phyloP scores from a whole-genome alignment of 257 asterid species.

The Petunia axillaris region DNA sequence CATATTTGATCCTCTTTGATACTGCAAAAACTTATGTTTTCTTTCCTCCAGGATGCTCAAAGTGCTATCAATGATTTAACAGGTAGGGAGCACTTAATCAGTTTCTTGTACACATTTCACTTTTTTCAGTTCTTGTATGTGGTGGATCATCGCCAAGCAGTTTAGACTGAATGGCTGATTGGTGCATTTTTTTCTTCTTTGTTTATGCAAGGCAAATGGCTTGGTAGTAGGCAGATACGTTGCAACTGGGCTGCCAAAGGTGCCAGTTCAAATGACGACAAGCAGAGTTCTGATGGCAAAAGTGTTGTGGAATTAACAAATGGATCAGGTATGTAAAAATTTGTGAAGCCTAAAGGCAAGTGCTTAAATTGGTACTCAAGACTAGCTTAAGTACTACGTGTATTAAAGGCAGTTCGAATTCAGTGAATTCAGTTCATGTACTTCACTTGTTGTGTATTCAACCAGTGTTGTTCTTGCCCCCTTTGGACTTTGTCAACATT shows the following conservation, averaged over 20 bases:
- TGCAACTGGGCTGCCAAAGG: slow-evolving; percentile 98
- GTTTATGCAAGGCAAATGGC: slow-evolving; percentile 75
- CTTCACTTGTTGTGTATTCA: background rate
- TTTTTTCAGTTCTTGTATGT: slow-evolving; percentile 8
- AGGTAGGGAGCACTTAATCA: slow-evolving; percentile 51
- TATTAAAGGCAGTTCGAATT: background rate
- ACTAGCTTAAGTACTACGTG: background rate
- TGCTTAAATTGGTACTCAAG: background rate
- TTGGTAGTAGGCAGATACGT: slow-evolving; percentile 93
- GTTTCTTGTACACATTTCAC: slow-evolving; percentile 15
- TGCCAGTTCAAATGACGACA: slow-evolving; percentile 73
- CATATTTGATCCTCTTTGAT: background rate
- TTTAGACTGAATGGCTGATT: slow-evolving; percentile 22
- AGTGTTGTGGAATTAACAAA: slow-evolving; percentile 80
- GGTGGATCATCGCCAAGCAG: background rate
- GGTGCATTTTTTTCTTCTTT: background rate
- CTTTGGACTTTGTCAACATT: slow-evolving; percentile 7
- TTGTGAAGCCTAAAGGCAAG: background rate
- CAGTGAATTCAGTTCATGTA: slow-evolving; percentile 8
- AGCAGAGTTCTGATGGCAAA: slow-evolving; percentile 73
- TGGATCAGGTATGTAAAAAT: slow-evolving; percentile 60
- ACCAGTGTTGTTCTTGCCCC: slow-evolving; percentile 3
- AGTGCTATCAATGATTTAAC: slow-evolving; percentile 84
- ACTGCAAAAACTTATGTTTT: slow-evolving; percentile 23
- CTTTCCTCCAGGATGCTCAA: slow-evolving; percentile 80